A percentile compares a stretch with the other conserved stretches of the same genome.
Evolutionary conservation across 23 red algal species (phyloP).

Genomic region (Gracilaria domingensis): DNA sequence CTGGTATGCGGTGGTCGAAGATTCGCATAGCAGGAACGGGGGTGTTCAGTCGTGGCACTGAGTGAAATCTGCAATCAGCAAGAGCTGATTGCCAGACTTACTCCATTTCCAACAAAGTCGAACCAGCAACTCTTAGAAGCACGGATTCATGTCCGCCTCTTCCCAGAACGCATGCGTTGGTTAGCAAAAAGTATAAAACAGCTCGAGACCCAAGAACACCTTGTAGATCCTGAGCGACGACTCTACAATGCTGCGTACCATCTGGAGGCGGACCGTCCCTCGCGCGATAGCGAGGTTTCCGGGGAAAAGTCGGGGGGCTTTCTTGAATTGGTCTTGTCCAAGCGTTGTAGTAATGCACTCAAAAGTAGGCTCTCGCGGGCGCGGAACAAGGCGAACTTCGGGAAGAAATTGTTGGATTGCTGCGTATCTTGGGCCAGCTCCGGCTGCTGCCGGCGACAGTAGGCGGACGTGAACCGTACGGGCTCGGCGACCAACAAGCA

Average conservation of each 20-base stretch:
- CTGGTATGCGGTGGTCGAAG: neutral
- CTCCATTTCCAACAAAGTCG: slow-evolving; percentile 59
- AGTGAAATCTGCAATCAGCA: neutral
- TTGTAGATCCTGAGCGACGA: slow-evolving; percentile 15
- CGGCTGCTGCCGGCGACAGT: too few relatives aligned
- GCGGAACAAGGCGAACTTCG: neutral
- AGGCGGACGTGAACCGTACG: neutral
- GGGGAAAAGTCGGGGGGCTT: neutral
- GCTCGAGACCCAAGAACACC: slow-evolving; percentile 23
- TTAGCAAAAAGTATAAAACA: neutral
- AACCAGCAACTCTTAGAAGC: neutral
- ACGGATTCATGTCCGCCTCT: neutral
- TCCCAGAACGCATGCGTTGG: neutral
- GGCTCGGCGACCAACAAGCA: neutral
- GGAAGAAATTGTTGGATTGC: neutral
- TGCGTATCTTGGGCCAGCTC: neutral
- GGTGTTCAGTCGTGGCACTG: neutral
- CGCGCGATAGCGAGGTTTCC: neutral
- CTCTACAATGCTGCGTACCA: neutral
- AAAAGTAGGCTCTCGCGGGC: slow-evolving; percentile 5
- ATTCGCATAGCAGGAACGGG: neutral
- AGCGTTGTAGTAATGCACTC: slow-evolving; percentile 23
- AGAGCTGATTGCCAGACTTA: neutral
- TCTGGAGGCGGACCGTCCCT: neutral
- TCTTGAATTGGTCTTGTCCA: slow-evolving; percentile 19